phyloP scores from a whole-genome alignment of 2,329 filamentous ascomycete genomes.

The Pseudocercospora ulei region DNA sequence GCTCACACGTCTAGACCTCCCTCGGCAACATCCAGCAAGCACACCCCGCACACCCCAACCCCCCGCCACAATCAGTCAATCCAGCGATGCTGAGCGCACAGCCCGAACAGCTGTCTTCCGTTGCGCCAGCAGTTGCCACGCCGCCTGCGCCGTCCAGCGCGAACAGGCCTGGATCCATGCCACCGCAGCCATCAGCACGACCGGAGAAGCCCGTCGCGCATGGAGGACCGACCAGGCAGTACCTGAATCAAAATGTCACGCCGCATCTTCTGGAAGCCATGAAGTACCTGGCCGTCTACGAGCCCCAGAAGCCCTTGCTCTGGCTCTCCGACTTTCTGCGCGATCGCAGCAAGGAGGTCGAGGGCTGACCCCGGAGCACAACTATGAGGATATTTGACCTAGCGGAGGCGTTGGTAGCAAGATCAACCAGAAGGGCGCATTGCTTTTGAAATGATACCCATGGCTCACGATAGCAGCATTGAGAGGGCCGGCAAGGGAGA shows the following conservation, averaged over 20 bases:
- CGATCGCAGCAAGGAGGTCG: slow-evolving; percentile 42
- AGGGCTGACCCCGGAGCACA: too few species aligned
- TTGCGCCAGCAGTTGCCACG: slow-evolving; percentile 21
- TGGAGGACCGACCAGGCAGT: slow-evolving; percentile 42
- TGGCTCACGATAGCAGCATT: not conserved
- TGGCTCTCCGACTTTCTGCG: slow-evolving; percentile 43
- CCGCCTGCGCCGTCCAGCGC: slow-evolving; percentile 22
- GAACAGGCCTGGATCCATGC: slow-evolving; percentile 27
- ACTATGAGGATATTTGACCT: too few species aligned
- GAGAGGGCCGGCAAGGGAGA: too few species aligned
- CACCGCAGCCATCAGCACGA: slow-evolving; percentile 28
- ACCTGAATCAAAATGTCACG: slow-evolving; percentile 44
- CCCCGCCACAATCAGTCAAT: slow-evolving; percentile 22
- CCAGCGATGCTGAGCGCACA: slow-evolving; percentile 12
- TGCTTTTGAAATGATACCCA: slow-evolving; percentile 6
- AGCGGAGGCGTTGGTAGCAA: slow-evolving; percentile 3
- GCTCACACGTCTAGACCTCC: slow-evolving; percentile 14
- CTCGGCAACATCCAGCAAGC: slow-evolving; percentile 20
- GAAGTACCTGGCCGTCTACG: slow-evolving; percentile 44
- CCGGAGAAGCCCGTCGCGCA: slow-evolving; percentile 39
- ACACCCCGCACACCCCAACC: slow-evolving; percentile 25
- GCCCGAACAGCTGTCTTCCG: slow-evolving; percentile 21
- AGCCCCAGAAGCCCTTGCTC: slow-evolving; percentile 45
- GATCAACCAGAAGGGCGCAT: not conserved
- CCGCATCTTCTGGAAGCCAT: slow-evolving; percentile 45